Evolutionary conservation across 331 rosid species (phyloP), one percentile per base, ranked within the genome.

Genomic region (Prunus yedoensis): DNA sequence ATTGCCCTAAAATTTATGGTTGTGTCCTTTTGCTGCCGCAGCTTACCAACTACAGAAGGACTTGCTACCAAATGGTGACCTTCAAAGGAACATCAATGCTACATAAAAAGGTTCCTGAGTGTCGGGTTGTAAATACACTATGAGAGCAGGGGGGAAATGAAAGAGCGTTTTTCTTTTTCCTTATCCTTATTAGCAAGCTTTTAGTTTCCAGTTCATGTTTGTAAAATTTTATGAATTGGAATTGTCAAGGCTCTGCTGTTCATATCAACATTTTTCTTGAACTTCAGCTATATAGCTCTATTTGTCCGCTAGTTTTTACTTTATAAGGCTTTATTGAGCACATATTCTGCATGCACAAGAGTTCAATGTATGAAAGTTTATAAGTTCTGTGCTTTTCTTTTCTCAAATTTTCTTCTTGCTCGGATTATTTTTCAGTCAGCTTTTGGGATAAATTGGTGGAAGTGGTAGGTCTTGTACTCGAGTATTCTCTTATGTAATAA

Each of bases 31-130:
- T 68, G 72, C 59, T 77, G 85, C 93, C 71, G 85, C 93, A 94
- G 97, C 92, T 94, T 61, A 83, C 76, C 77, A 76, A 81, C 83
- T 93, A 91, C 61, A 86, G 97, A 87, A 90, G 81, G 86, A 83
- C 70, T 77, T 91, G 88, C 85, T 85, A 86, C 85, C 97, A 90
- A 85, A 90, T 94, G 83, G 86, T 94, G 82, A 83, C 86, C 21
- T 94, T 94, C 88, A 76, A 90, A 82, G 99, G 99, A 80, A 91
- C 97, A 63, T 92, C 87, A 66, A 92, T 92, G 97, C 89, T 94
- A 62, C 96, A 92, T 77, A 89, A 90, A 85, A 79, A 41, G 85
- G 92, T 94, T 71, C 89, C 90, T 0, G 74, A 88, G 76, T 90
- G 90, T 81, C 91, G 89, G 68, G 64, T 85, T 79, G 72, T 85